Evolutionary conservation across 2,329 filamentous ascomycete species (phyloP).

Genomic region (Fusarium dlaminii): DNA sequence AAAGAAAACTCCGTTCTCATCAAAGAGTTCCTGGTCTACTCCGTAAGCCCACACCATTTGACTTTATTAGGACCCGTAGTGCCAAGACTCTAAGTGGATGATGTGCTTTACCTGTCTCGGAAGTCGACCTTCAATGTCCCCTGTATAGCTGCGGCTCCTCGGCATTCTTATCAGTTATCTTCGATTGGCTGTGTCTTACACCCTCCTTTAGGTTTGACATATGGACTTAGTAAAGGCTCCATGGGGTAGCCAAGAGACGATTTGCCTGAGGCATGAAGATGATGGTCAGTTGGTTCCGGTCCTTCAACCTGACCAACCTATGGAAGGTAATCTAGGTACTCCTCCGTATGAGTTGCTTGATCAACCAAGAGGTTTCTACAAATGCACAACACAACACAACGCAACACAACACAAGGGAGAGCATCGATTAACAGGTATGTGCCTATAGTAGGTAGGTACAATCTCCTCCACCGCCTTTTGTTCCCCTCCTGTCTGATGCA

Average conservation of each 20-base stretch:
- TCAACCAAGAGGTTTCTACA: constrained; percentile 1
- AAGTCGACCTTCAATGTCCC: constrained; percentile 32
- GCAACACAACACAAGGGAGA: not conserved
- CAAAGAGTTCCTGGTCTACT: not conserved
- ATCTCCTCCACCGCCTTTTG: constrained; percentile 34
- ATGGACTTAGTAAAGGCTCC: not conserved
- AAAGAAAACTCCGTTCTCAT: not conserved
- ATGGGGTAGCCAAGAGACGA: not conserved
- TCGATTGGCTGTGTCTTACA: constrained; percentile 20
- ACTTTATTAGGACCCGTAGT: not conserved
- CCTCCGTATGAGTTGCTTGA: constrained; percentile 6
- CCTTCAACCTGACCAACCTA: constrained; percentile 20
- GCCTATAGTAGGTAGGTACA: not conserved
- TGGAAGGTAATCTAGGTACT: not conserved
- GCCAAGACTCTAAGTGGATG: constrained; percentile 26
- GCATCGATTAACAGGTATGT: constrained; percentile 9
- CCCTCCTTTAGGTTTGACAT: constrained; percentile 14
- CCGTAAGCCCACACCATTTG: not conserved
- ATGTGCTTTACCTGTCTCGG: constrained; percentile 33
- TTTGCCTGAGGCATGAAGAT: constrained; percentile 24
- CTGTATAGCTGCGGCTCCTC: constrained; percentile 30
- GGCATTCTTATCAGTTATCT: constrained; percentile 27
- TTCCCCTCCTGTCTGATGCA: constrained; percentile 7
- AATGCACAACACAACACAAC: constrained; percentile 18
- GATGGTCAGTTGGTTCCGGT: not conserved